phyloP scores from a whole-genome alignment of 164 flowering plant genomes.

The Amborella trichopoda region DNA sequence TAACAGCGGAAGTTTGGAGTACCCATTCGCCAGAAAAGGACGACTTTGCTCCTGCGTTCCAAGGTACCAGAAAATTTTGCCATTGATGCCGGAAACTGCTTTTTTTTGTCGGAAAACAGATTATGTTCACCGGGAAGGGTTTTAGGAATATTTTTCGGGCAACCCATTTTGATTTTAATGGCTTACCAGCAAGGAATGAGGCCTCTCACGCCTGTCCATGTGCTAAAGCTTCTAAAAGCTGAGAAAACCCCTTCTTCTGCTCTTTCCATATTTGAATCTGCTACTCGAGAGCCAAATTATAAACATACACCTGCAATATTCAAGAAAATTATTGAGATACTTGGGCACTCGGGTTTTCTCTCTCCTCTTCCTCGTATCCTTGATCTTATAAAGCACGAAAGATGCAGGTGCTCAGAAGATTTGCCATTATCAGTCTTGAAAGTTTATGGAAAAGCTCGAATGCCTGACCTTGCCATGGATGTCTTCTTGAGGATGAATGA shows the following conservation, averaged over 20 bases:
- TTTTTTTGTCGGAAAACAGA: too few relatives aligned
- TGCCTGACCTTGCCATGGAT: slow-evolving; percentile 47
- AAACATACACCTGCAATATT: slow-evolving; percentile 32
- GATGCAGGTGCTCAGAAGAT: slow-evolving; percentile 54
- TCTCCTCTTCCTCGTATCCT: slow-evolving; percentile 9
- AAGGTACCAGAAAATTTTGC: too few relatives aligned
- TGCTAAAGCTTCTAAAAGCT: slow-evolving; percentile 49
- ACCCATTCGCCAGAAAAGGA: too few relatives aligned
- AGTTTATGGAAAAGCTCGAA: slow-evolving; percentile 33
- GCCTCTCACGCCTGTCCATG: slow-evolving; percentile 26
- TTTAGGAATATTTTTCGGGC: too few relatives aligned
- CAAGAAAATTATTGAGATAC: slow-evolving; percentile 57
- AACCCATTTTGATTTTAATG: too few relatives aligned
- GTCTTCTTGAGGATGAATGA: slow-evolving; percentile 45
- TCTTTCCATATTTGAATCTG: slow-evolving; percentile 58
- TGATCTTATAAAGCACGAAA: slow-evolving; percentile 32
- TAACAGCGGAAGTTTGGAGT: too few relatives aligned
- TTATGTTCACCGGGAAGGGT: too few relatives aligned
- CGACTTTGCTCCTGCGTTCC: too few relatives aligned
- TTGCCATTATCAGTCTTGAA: slow-evolving; percentile 46
- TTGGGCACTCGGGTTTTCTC: slow-evolving; percentile 16
- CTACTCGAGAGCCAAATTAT: slow-evolving; percentile 22
- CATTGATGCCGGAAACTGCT: too few relatives aligned
- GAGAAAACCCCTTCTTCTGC: slow-evolving; percentile 39
- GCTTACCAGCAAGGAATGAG: too few relatives aligned